Conservation (phyloP, 2,329 filamentous ascomycete species). For the Aspergillus sp. region DNA sequence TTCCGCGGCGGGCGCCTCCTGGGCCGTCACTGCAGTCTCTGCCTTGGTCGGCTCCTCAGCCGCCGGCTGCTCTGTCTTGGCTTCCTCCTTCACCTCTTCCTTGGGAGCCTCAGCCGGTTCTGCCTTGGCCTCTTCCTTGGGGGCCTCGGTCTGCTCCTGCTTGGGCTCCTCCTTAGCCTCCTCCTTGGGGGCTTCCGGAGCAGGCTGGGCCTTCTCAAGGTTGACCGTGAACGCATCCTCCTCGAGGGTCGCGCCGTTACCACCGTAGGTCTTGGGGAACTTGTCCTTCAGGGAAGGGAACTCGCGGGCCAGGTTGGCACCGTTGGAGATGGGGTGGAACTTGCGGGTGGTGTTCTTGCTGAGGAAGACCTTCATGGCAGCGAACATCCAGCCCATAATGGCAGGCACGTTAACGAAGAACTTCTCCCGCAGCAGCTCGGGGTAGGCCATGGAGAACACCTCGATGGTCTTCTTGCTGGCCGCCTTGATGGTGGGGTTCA, state of each 20-base stretch:
- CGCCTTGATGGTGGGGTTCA: slow-evolving; percentile 73
- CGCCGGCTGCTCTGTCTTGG: slow-evolving; percentile 15
- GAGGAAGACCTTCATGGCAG: slow-evolving; percentile 73
- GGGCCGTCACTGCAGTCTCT: slow-evolving; percentile 24
- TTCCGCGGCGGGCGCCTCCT: slow-evolving; percentile 15
- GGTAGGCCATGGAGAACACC: slow-evolving; percentile 79
- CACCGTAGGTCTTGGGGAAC: slow-evolving; percentile 78
- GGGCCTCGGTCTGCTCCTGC: background rate
- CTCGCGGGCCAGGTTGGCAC: slow-evolving; percentile 66
- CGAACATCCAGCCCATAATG: slow-evolving; percentile 86
- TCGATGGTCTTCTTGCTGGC: slow-evolving; percentile 80
- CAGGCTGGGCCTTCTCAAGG: slow-evolving; percentile 27
- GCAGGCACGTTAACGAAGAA: slow-evolving; percentile 94
- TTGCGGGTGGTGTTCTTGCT: slow-evolving; percentile 74
- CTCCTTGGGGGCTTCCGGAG: slow-evolving; percentile 11
- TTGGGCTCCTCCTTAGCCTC: slow-evolving; percentile 10
- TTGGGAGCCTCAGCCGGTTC: background rate
- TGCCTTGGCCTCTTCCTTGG: slow-evolving; percentile 19
- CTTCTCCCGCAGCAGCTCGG: slow-evolving; percentile 85
- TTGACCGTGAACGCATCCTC: slow-evolving; percentile 37
- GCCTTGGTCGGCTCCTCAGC: slow-evolving; percentile 21
- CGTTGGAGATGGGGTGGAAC: slow-evolving; percentile 76
- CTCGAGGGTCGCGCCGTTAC: slow-evolving; percentile 60
- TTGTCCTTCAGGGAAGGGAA: slow-evolving; percentile 60
- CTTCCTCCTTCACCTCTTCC: background rate